These are phyloP conservation scores for Fibroporia radiculosa DNA, from an alignment of 768 basidiomycete genomes.

Conservation along the genomic window DNA sequence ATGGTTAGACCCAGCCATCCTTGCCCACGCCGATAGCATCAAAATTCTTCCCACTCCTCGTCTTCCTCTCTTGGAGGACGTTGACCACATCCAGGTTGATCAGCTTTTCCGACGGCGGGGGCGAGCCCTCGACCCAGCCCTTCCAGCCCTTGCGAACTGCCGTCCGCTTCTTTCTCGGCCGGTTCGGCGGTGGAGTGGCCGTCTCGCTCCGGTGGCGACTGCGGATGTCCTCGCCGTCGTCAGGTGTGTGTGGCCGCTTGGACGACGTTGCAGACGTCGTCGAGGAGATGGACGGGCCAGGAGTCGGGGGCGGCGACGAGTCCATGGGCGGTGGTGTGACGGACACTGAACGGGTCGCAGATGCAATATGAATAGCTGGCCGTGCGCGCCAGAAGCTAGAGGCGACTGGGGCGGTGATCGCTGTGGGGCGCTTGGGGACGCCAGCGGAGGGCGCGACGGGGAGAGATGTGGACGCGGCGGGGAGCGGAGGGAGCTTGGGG, in stretches of 20 bases:
- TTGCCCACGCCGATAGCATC: slow-evolving; percentile 75
- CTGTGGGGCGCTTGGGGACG: slow-evolving; percentile 13
- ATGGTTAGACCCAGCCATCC: slow-evolving; percentile 62
- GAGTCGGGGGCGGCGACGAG: slow-evolving; percentile 65
- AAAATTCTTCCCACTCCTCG: slow-evolving; percentile 81
- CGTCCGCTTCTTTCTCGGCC: slow-evolving; percentile 45
- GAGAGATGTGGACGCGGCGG: slow-evolving; percentile 12
- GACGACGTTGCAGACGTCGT: slow-evolving; percentile 72
- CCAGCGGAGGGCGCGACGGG: slow-evolving; percentile 13
- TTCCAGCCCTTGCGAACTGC: slow-evolving; percentile 80
- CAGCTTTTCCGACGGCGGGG: slow-evolving; percentile 69
- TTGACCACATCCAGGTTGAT: slow-evolving; percentile 75
- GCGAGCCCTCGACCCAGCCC: slow-evolving; percentile 85
- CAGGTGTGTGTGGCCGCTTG: slow-evolving; percentile 71
- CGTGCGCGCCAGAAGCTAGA: slow-evolving; percentile 60
- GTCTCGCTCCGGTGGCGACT: slow-evolving; percentile 17
- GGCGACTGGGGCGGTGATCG: slow-evolving; percentile 20
- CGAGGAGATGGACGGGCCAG: slow-evolving; percentile 68
- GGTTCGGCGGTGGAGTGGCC: slow-evolving; percentile 16
- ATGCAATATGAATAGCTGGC: slow-evolving; percentile 69
- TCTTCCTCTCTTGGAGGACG: slow-evolving; percentile 63
- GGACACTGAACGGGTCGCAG: slow-evolving; percentile 62
- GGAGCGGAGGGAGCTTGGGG: slow-evolving; percentile 16
- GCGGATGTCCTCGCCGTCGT: slow-evolving; percentile 20
- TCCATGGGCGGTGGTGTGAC: slow-evolving; percentile 67